Evolutionary conservation across 1,284 basidiomycete genomes (phyloP).

Genomic region (Omphalotus olearius): DNA sequence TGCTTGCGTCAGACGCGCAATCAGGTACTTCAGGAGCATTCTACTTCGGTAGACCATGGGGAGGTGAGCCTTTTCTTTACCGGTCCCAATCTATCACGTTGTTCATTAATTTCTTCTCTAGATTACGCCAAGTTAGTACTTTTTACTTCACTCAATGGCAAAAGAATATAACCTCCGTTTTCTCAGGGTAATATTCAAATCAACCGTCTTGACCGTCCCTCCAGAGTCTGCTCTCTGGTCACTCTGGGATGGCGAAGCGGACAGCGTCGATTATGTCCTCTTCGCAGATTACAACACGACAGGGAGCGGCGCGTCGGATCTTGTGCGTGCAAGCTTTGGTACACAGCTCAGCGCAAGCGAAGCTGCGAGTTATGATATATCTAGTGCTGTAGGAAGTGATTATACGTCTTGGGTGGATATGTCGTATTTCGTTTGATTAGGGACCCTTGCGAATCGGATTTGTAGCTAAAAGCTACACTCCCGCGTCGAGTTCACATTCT

Average conservation of each 20-base stretch:
- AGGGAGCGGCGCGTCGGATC: slow-evolving; percentile 4
- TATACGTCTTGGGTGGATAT: slow-evolving; percentile 11
- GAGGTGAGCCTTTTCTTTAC: slow-evolving; percentile 22
- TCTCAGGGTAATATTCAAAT: slow-evolving; percentile 41
- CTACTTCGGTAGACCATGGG: slow-evolving; percentile 52
- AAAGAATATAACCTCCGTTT: slow-evolving; percentile 22
- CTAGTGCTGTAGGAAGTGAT: slow-evolving; percentile 12
- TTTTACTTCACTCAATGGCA: not conserved
- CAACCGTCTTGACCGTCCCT: slow-evolving; percentile 34
- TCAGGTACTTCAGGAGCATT: slow-evolving; percentile 32
- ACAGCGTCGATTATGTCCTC: slow-evolving; percentile 37
- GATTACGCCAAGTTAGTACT: slow-evolving; percentile 33
- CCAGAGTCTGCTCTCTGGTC: slow-evolving; percentile 44
- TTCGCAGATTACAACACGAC: slow-evolving; percentile 42
- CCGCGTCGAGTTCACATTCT: no score
- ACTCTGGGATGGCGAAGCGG: slow-evolving; percentile 36
- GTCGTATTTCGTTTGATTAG: slow-evolving; percentile 10
- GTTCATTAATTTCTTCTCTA: slow-evolving; percentile 13
- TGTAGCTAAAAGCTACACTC: no score
- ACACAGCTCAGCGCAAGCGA: slow-evolving; percentile 3
- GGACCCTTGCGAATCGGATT: no score
- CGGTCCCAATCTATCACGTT: slow-evolving; percentile 1
- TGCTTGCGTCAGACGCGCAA: slow-evolving; percentile 39
- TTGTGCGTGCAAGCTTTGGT: slow-evolving; percentile 10
- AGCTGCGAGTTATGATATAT: slow-evolving; percentile 8